Evolutionary conservation across 768 basidiomycete species (phyloP), one percentile per base, ranked within the genome.

Genomic region (Lactifluus pinguis): DNA sequence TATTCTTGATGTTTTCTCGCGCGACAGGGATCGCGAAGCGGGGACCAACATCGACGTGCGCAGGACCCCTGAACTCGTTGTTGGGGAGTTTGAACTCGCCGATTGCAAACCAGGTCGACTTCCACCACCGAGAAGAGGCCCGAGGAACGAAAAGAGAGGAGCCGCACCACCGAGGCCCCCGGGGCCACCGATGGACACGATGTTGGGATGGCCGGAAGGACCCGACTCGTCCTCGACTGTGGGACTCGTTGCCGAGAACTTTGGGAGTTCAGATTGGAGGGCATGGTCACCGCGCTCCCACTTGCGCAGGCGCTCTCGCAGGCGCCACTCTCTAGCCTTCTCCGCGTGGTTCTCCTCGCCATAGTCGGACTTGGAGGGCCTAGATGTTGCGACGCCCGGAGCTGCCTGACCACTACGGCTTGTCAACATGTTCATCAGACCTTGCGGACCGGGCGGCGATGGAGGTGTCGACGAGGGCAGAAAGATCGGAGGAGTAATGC

Each of bases 401-500:
- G 75, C 59, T 8, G 75, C 62, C 1, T 76, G 69, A 10, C 73
- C 54, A 51, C 68, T 76, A 49, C 77, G 77, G 64, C 72, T 80
- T 72, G 78, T 78, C 36, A 81, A 70, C 51, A 81, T 65, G 63
- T 73, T 78, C 55, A 82, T 67, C 7, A 83, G 61, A 39, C 75
- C 74, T 14, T 68, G 75, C 4, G 62, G 49, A 41, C 68, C 67
- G 1, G 68, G 49, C 25, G 69, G 70, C 15, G 76, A 67, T 2
- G 73, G 62, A 29, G 69, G 59, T 6, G 66, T 49, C 2, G 71
- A 66, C 30, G 69, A 65, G 10, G 81, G 75, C n/a, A 81, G 78
- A 14, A 82, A 74, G n/a, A 92, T 73, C 4, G 89, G 75, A 30
- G 93, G 92, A 0, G 87, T 85, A 68, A 91, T 83, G n/a, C 92